Evolutionary conservation across 2,329 filamentous ascomycete species (phyloP).

Genomic region (Sporothrix sp.): DNA sequence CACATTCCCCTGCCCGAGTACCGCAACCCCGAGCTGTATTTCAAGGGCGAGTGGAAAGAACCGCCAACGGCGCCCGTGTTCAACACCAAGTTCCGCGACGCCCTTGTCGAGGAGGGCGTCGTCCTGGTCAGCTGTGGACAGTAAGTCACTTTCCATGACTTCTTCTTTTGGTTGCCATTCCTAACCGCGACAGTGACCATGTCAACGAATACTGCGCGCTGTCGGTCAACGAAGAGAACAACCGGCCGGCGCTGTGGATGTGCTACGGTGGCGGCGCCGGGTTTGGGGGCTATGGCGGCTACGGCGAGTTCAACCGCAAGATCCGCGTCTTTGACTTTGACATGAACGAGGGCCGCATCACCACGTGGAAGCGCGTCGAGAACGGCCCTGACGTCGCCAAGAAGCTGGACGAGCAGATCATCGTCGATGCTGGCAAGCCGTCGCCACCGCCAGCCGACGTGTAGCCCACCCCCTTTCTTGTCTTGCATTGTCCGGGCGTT

Average conservation of each 20-base stretch:
- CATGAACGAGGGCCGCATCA: constrained; percentile 78
- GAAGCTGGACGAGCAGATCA: constrained; percentile 51
- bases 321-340: constrained; percentile 89
- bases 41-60: constrained; percentile 69
- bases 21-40: constrained; percentile 46
- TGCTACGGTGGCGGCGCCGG: constrained; percentile 89
- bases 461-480: neutral
- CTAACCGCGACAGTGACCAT: constrained; percentile 55
- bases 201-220: constrained; percentile 94
- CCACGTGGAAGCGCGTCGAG: constrained; percentile 87
- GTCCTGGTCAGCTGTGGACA: constrained; percentile 86
- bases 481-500: constrained; percentile 14
- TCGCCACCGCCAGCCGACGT: constrained; percentile 25
- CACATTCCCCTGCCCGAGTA: constrained; percentile 96
- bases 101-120: constrained; percentile 74
- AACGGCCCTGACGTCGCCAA: constrained; percentile 40
- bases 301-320: constrained; percentile 72
- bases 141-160: constrained; percentile 40
- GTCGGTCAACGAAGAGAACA: constrained; percentile 38
- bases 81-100: constrained; percentile 89
- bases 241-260: constrained; percentile 79
- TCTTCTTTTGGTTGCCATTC: too few relatives aligned
- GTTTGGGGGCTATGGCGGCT: constrained; percentile 92
- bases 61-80: constrained; percentile 76
- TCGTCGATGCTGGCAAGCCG: constrained; percentile 51